Evolutionary conservation across 352 stramenopile genomes (phyloP).

Genomic region (Phytopythium cucurbitacearum): DNA sequence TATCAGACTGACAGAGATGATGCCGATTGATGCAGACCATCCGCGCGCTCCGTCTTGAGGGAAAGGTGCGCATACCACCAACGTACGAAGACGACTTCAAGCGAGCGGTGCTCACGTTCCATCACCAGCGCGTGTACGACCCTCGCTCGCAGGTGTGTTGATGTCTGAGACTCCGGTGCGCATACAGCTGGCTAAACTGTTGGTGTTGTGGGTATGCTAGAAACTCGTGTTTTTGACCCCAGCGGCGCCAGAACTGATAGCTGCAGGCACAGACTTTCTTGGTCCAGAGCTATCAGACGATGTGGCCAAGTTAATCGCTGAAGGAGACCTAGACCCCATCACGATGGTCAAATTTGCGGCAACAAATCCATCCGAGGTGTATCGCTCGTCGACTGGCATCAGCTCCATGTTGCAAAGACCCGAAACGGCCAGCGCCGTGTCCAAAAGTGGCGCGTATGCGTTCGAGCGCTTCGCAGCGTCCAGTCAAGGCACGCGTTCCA

Average conservation of each 20-base stretch:
- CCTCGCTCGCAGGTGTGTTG: conserved; percentile 37
- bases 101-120: conserved; percentile 60
- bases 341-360: conserved; percentile 34
- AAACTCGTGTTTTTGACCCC: conserved; percentile 63
- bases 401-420: no score
- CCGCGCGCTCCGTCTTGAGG: conserved; percentile 52
- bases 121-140: conserved; percentile 68
- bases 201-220: conserved; percentile 19
- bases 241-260: conserved; percentile 25
- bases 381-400: no score
- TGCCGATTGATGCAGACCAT: conserved; percentile 37
- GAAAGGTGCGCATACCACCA: conserved; percentile 43
- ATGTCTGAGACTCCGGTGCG: not conserved
- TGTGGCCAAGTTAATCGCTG: conserved; percentile 45
- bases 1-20: not conserved
- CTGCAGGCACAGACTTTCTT: conserved; percentile 58
- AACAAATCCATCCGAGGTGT: not conserved
- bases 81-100: conserved; percentile 66
- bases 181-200: conserved; percentile 1
- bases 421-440: no score
- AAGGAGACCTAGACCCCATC: conserved; percentile 77
- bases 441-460: no score
- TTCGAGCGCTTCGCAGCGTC: no score
- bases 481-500: no score
- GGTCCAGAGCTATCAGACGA: conserved; percentile 45